Evolutionary conservation across 257 asterid genomes (phyloP), one percentile per base, ranked within the genome.

Genomic region (Mentha longifolia): DNA sequence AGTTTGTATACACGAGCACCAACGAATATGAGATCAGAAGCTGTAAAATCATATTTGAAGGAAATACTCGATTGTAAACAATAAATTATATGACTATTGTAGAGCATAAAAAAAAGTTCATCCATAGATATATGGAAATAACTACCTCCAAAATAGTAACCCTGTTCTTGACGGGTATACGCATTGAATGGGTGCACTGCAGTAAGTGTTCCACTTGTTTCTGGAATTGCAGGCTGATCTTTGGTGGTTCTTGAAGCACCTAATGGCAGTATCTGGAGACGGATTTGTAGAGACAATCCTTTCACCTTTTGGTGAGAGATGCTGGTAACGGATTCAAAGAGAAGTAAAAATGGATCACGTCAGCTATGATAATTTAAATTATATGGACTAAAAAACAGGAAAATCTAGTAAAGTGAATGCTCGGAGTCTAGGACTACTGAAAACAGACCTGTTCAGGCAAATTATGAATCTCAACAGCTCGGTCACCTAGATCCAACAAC

Each of bases 121-220:
- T 68, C 56, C 79, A 65, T 33, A 71, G 52, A 37, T 54, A 65
- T 50, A 19, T 28, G 57, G 22, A n/a, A 68, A 71, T 61, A 65
- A 70, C 81, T 75, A 95, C 98, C 98, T 87, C 97, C 92, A 81
- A 79, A 76, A 76, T 87, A 87, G 77, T 85, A 82, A 74, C 89
- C 86, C 71, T 80, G 98, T 28, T 88, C 99, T 56, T 82, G 95
- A 65, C 84, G 85, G 45, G 87, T 59, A 75, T 85, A 86, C 56
- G 95, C 76, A 76, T 80, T 86, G 77, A 70, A 77, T 28, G 91
- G 92, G 55, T 79, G 82, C 71, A 74, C 77, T 51, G 80, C 72
- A 60, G 84, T 68, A 31, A 78, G 76, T 77, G 83, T 71, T 70
- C 86, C 99, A 84, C 81, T 81, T 59, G 86, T 71, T 76, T 81